Base-by-base conservation (phyloP, 768 basidiomycete genomes). In the Hypholoma sublateritium region DNA sequence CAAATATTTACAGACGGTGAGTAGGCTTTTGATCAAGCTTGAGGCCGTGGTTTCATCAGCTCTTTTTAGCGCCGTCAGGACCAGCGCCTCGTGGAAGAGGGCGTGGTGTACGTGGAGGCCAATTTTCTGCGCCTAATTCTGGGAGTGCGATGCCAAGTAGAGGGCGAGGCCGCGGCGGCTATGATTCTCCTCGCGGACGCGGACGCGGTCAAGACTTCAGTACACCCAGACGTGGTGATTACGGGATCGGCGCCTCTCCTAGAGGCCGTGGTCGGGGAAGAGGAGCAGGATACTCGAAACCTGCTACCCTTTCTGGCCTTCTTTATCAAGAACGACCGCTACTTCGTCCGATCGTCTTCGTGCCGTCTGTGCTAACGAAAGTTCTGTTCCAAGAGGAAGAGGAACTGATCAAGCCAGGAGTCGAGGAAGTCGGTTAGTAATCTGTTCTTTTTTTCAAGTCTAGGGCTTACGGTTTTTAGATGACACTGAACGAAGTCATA, bases 271-370 rank as follows among this genome's bases (percentile, higher is more conserved):
- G 70, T 2, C 68, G 70, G 11, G 68, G 68, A 2, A 61, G 64
- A 1, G 68, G 70, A 9, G 69, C 69, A 35, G 75, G 16, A 14
- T 34, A 34, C 19, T n/a, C 70, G 62, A 59, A 72, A 17, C 67
- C 72, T 11, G 63, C 69, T n/a, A 78, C 78, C 2, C 74, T 88
- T 16, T 88, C 87, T 1, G 77, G 74, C 21, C 63, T 86, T 42
- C 72, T 89, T 7, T 77, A 81, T 57, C 70, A 78, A 22, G 80
- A 84, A 37, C 72, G 90, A 25, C 89, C 88, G 1, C 72, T 84
- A 0, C 74, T 92, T 16, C 74, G 76, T n/a, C 91, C 90, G 0
- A 73, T 93, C 60, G 71, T 72, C 12, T 93, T 93, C 61, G 88
- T 93, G 12, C 83, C 75, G 16, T 83, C 87, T 0, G 74, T 77